Evolutionary conservation across 2,329 filamentous ascomycete genomes (phyloP).

Genomic region (Trichoderma aggressivum): DNA sequence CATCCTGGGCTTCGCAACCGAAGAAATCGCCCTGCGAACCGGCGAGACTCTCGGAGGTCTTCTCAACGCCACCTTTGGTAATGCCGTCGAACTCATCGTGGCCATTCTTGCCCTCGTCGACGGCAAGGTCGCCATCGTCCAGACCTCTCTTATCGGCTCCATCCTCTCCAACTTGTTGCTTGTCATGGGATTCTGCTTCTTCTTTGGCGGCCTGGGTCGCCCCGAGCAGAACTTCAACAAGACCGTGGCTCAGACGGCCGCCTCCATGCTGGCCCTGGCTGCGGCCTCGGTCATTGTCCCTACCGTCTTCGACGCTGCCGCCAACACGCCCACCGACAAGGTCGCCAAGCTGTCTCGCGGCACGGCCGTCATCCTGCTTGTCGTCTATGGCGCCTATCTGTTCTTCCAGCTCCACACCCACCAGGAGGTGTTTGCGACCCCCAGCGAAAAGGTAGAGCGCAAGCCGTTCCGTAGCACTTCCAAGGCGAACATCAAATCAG

Average conservation of each 20-base stretch:
- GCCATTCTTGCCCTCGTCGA: constrained; percentile 78
- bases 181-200: constrained; percentile 90
- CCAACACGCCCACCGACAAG: constrained; percentile 40
- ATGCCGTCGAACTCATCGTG: constrained; percentile 86
- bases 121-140: constrained; percentile 75
- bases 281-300: constrained; percentile 84
- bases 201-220: constrained; percentile 76
- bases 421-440: constrained; percentile 71
- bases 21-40: constrained; percentile 77
- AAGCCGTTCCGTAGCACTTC: constrained; percentile 39
- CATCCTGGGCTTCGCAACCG: constrained; percentile 82
- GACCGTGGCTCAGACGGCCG: constrained; percentile 85
- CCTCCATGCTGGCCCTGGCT: constrained; percentile 73
- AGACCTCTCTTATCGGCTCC: constrained; percentile 87
- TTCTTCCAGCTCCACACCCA: constrained; percentile 92
- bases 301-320: constrained; percentile 69
- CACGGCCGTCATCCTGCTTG: constrained; percentile 73
- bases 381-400: constrained; percentile 81
- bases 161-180: constrained; percentile 88
- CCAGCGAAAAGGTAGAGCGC: constrained; percentile 72
- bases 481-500: constrained; percentile 37
- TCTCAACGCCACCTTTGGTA: constrained; percentile 89
- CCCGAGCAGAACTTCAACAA: constrained; percentile 86
- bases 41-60: constrained; percentile 86
- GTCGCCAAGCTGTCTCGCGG: constrained; percentile 67